Evolutionary conservation across 2,329 filamentous ascomycete genomes (phyloP).

Genomic region (Sclerotinia spermophila): DNA sequence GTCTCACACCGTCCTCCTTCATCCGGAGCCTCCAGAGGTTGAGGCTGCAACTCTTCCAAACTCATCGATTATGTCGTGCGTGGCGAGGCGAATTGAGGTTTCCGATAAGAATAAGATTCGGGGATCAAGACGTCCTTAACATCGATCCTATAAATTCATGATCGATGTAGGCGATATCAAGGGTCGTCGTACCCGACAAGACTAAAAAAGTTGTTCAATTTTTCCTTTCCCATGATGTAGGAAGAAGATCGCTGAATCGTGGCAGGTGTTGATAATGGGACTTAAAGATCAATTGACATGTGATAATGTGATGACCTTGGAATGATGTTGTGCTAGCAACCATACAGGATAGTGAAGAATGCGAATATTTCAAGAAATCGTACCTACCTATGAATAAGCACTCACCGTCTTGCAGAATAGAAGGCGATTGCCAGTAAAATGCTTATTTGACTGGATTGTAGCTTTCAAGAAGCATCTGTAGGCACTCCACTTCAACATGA

Average conservation of each 20-base stretch:
- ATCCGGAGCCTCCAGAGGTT: background rate
- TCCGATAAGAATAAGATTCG: background rate
- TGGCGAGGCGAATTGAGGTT: background rate
- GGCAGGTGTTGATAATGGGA: background rate
- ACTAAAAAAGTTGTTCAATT: background rate
- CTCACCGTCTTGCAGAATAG: background rate
- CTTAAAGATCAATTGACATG: constrained; percentile 2
- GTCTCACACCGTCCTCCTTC: background rate
- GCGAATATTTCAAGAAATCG: background rate
- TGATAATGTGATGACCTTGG: constrained; percentile 5
- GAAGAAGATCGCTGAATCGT: background rate
- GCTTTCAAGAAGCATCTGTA: background rate
- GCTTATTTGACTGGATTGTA: background rate
- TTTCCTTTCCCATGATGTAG: background rate
- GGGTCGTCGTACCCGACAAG: background rate
- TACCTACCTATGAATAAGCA: background rate
- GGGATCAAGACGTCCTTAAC: background rate
- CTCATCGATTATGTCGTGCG: background rate
- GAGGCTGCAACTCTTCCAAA: background rate
- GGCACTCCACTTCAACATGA: background rate
- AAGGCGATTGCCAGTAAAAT: background rate
- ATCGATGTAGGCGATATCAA: background rate
- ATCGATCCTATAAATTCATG: background rate
- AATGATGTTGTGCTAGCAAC: background rate
- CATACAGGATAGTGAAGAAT: background rate